Evolutionary conservation across 2,329 filamentous ascomycete genomes (phyloP).

Genomic region (Bipolaris cookei): DNA sequence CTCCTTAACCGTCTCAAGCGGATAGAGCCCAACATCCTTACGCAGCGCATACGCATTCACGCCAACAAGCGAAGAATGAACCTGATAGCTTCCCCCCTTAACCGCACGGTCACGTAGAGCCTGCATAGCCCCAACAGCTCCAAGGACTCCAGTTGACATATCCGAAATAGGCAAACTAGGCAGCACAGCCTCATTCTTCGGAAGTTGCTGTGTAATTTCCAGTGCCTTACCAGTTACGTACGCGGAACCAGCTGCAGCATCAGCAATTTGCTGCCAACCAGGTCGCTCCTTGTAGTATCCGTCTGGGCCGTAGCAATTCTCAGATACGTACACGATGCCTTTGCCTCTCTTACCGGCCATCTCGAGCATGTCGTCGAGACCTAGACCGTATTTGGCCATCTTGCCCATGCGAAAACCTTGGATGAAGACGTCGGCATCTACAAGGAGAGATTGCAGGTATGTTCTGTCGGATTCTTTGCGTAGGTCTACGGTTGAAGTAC

Average conservation of each 20-base stretch:
- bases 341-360: constrained; percentile 51
- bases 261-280: constrained; percentile 61
- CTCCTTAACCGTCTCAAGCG: not conserved
- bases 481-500: constrained; percentile 53
- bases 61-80: constrained; percentile 1
- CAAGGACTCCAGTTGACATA: constrained; percentile 38
- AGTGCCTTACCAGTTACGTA: constrained; percentile 43
- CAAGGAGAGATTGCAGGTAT: constrained; percentile 50
- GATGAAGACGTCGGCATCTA: constrained; percentile 59
- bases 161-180: constrained; percentile 39
- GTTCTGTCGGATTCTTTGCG: constrained; percentile 21
- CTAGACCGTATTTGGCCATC: constrained; percentile 53
- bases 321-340: constrained; percentile 57
- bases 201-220: constrained; percentile 5
- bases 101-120: constrained; percentile 32
- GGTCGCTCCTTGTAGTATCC: constrained; percentile 55
- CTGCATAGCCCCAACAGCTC: constrained; percentile 33
- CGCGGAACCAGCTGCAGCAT: constrained; percentile 33
- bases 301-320: constrained; percentile 60
- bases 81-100: constrained; percentile 22
- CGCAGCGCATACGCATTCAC: constrained; percentile 1
- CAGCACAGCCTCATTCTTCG: constrained; percentile 30
- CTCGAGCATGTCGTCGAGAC: constrained; percentile 51
- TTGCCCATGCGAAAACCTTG: constrained; percentile 59
- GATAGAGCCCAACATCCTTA: not conserved